Base-by-base conservation (phyloP, 1,284 basidiomycete species). In the Ustilago loliicola region DNA sequence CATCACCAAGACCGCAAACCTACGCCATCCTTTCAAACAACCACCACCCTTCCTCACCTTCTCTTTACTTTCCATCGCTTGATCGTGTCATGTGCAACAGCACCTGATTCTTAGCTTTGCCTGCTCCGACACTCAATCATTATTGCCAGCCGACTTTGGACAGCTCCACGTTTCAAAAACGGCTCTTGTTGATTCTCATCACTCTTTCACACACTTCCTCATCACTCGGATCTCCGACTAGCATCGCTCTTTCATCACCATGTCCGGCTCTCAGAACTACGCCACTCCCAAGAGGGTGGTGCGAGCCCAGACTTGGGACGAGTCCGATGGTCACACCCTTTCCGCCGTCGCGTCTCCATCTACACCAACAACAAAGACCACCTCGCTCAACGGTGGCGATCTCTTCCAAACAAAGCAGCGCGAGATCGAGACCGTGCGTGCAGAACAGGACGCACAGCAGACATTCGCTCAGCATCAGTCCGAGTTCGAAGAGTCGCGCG, bases 401-500 rank as follows among this genome's bases (percentile, higher is more conserved):
- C 72, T 74, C 58, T 73, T 77, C 61, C 55, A 56, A 9, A 10
- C 55, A 19, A 73, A 77, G 47, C 61, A 73, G 60, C 55, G 34
- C 40, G 47, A 77, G 50, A 73, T 77, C 25, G 40, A 70, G 10
- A 29, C 66, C 13, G 54, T 32, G 11, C 66, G 64, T 6, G 57
- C 67, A 7, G 52, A 66, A 9, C 54, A 67, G 45, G 72, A 78
- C 40, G 67, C 76, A 9, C 64, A 78, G 40, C 59, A 72, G 36
- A 56, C 57, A 3, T 73, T 78, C 21, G 72, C 58, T 2, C 76
- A 78, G 66, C 76, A 72, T 27, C 72, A 74, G 65, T 61, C 59
- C 47, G 65, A 67, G n/a, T 78, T 71, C n/a, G 76, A 78, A 61
- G 55, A 75, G 11, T 75, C 67, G 32, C 72, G 72, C 40, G 68